Evolutionary conservation across 768 basidiomycete genomes (phyloP).

Genomic region (Leccinum boreale): DNA sequence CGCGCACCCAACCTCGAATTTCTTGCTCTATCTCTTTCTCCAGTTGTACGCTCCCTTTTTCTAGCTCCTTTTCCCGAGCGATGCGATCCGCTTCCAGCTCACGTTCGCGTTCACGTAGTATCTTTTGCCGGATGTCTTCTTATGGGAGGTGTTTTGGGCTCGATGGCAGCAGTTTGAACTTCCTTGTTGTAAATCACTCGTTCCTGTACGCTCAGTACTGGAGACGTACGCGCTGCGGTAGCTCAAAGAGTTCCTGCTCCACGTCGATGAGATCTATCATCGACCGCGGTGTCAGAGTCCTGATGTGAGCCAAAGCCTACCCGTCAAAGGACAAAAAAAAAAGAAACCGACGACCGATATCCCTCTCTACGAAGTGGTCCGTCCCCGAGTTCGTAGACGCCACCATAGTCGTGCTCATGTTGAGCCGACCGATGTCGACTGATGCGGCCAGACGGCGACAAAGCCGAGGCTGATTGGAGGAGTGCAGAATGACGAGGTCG

Average conservation of each 20-base stretch:
- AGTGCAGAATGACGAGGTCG: slow-evolving; percentile 45
- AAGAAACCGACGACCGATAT: slow-evolving; percentile 19
- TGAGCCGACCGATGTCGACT: slow-evolving; percentile 56
- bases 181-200: slow-evolving; percentile 82
- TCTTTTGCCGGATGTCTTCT: slow-evolving; percentile 71
- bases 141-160: slow-evolving; percentile 51
- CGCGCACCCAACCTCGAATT: slow-evolving; percentile 58
- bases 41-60: slow-evolving; percentile 78
- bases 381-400: slow-evolving; percentile 53
- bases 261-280: slow-evolving; percentile 76
- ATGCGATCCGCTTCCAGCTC: slow-evolving; percentile 68
- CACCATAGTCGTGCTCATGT: slow-evolving; percentile 43
- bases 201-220: slow-evolving; percentile 43
- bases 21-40: slow-evolving; percentile 87
- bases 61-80: slow-evolving; percentile 71
- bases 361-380: slow-evolving; percentile 72
- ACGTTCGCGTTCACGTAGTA: slow-evolving; percentile 57
- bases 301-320: slow-evolving; percentile 25
- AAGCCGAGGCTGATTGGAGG: slow-evolving; percentile 35
- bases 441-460: slow-evolving; percentile 53
- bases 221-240: slow-evolving; percentile 72
- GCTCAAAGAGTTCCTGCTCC: slow-evolving; percentile 86
- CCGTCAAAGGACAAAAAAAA: not conserved
- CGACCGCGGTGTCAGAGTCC: slow-evolving; percentile 60
- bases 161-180: slow-evolving; percentile 71